Evolutionary conservation across 2,329 filamentous ascomycete species (phyloP).

Genomic region (Ophiosphaerella narmari): DNA sequence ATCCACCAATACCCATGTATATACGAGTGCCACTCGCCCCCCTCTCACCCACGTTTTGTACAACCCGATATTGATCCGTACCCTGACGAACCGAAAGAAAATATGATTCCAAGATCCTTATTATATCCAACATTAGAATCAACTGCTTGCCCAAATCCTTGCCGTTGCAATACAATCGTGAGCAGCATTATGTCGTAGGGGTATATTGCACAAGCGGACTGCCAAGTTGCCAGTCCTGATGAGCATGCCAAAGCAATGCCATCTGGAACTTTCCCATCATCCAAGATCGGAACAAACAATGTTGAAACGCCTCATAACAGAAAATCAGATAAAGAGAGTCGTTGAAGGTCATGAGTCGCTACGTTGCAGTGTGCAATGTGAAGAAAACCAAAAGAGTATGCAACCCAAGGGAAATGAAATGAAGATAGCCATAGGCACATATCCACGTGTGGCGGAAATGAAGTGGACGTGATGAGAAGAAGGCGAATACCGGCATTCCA

Average conservation of each 20-base stretch:
- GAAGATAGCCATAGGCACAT: too few species aligned
- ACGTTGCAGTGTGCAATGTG: too few species aligned
- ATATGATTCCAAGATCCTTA: neutral
- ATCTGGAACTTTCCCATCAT: neutral
- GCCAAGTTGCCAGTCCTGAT: conserved; percentile 2
- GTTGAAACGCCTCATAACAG: too few species aligned
- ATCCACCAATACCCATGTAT: neutral
- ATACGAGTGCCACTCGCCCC: neutral
- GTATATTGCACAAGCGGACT: conserved; percentile 24
- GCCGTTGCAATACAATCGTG: conserved; percentile 29
- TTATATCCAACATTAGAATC: conserved; percentile 15
- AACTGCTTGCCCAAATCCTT: conserved; percentile 13
- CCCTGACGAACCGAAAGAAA: conserved; percentile 3
- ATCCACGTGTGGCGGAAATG: too few species aligned
- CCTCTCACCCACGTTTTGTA: neutral
- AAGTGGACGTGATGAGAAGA: too few species aligned
- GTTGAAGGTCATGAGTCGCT: too few species aligned
- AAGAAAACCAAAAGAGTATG: too few species aligned
- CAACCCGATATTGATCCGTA: neutral
- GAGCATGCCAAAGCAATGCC: conserved; percentile 20
- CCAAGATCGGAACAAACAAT: too few species aligned
- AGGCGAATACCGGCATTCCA: too few species aligned
- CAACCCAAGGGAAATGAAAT: too few species aligned
- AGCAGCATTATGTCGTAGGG: conserved; percentile 32
- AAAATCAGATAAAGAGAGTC: neutral